Base-by-base conservation (phyloP, 75 land plant genomes). In the Ceratopteris richardii region DNA sequence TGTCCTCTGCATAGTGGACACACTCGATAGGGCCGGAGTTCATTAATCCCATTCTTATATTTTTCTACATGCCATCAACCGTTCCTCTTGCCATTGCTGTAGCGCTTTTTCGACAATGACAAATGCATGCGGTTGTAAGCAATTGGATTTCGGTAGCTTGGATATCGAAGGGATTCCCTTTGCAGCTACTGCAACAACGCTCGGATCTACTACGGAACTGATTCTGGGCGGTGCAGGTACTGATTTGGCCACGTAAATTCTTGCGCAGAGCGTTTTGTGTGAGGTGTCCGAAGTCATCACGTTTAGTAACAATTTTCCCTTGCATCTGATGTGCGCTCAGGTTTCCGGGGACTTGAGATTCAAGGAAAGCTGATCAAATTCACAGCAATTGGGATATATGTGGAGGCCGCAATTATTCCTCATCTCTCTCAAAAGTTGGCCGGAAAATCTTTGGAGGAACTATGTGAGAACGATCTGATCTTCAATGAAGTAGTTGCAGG, bases 201-300 rank as follows among this genome's bases (percentile, higher is more conserved):
- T 70, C 4, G 78, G 71, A 37, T 74, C 81, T 25, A 22, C 53
- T 2, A 65, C 71, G 23, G 5, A 63, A 6, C 56, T 71, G 20
- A 62, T 81, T 46, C 81, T 84, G 59, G 88, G 63, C 36, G 88
- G 88, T 50, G 88, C 88, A 56, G 85, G 79, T 82, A 21, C 20
- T 43, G 22, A 6, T 18, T 18, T 46, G 9, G 14, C 42, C 42
- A 40, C 14, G n/a, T n/a, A n/a, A n/a, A n/a, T n/a, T 40, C 13
- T 40, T 9, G 14, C 42, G 14, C 9, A 14, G 42, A 10, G 42
- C 9, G 42, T 5, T 48, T 48, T 48, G 18, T 51, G 51, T 25
- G 22, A 33, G 3, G 14, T 21, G 28, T 51, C 29, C 4, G 17
- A 31, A 18, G 31, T 61, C 2, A 26, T 56, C 28, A 12, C 6